Conservation (phyloP, 768 basidiomycete genomes). For the Lactifluus rugatus region DNA sequence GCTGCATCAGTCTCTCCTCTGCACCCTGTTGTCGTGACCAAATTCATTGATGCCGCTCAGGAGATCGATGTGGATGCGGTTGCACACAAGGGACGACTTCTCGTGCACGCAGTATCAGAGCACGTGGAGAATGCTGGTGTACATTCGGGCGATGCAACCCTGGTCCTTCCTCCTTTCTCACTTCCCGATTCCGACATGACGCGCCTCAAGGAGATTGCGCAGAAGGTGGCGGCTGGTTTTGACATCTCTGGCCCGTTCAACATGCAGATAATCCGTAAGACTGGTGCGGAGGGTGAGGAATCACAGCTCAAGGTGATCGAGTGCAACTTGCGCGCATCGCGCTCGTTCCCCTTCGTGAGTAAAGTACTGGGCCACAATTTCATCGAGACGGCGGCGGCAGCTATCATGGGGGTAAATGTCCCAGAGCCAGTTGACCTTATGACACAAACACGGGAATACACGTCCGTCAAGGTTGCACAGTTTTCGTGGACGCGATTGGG, state of each 20-base stretch:
- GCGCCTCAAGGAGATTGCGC: conserved; percentile 85
- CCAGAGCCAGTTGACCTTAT: conserved; percentile 90
- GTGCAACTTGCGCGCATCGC: conserved; percentile 95
- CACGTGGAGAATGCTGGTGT: conserved; percentile 99
- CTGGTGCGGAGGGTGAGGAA: conserved; percentile 42
- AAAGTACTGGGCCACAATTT: conserved; percentile 98
- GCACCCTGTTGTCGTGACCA: conserved; percentile 96
- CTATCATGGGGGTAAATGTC: conserved; percentile 77
- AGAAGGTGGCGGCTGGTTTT: conserved; percentile 91
- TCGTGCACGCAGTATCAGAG: conserved; percentile 94
- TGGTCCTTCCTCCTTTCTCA: conserved; percentile 92
- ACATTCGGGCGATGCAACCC: conserved; percentile 96
- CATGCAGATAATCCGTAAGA: conserved; percentile 96
- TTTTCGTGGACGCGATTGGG: conserved; percentile 97
- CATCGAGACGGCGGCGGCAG: conserved; percentile 85
- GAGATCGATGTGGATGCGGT: conserved; percentile 99
- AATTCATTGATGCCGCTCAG: conserved; percentile 96
- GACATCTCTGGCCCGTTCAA: conserved; percentile 98
- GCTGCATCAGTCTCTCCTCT: conserved; percentile 94
- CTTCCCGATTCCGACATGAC: conserved; percentile 64
- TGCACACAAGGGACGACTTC: conserved; percentile 81
- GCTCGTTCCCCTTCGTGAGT: conserved; percentile 98
- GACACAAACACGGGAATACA: conserved; percentile 82
- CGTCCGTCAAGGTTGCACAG: conserved; percentile 93
- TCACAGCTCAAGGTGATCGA: conserved; percentile 92